These are phyloP conservation scores for Climacium dendroides DNA, from an alignment of 225 moss, liverwort and hornwort genomes.

Conservation along the genomic window DNA sequence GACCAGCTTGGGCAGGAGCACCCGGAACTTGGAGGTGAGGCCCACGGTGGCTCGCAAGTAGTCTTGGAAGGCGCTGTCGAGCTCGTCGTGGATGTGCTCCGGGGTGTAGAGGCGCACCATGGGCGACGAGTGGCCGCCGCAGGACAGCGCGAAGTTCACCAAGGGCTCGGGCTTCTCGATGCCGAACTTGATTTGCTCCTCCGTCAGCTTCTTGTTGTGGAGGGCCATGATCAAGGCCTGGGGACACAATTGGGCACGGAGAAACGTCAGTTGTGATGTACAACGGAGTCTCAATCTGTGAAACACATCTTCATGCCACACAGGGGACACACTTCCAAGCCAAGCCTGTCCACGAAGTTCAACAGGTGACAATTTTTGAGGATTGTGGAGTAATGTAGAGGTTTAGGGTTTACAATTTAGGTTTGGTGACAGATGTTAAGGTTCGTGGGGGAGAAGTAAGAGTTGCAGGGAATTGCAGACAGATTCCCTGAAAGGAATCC, in stretches of 20 bases:
- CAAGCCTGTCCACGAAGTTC: background rate
- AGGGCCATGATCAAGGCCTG: constrained; percentile 72
- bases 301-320: no score
- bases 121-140: constrained; percentile 73
- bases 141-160: constrained; percentile 57
- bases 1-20: constrained; percentile 61
- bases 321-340: background rate
- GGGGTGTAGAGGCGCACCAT: constrained; percentile 77
- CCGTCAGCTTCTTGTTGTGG: constrained; percentile 54
- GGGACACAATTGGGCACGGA: background rate
- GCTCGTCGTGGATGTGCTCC: constrained; percentile 43
- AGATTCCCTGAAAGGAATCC: background rate
- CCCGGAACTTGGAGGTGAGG: constrained; percentile 44
- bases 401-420: no score
- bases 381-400: background rate
- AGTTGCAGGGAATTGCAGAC: no score
- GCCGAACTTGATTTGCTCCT: constrained; percentile 55
- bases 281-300: background rate
- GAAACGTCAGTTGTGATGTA: background rate
- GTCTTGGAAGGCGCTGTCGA: constrained; percentile 54
- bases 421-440: no score
- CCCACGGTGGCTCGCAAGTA: constrained; percentile 66
- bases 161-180: constrained; percentile 49
- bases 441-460: no score
- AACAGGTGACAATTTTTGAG: background rate